Evolutionary conservation across 2,329 filamentous ascomycete species (phyloP).

Genomic region (Penicillium sp.): DNA sequence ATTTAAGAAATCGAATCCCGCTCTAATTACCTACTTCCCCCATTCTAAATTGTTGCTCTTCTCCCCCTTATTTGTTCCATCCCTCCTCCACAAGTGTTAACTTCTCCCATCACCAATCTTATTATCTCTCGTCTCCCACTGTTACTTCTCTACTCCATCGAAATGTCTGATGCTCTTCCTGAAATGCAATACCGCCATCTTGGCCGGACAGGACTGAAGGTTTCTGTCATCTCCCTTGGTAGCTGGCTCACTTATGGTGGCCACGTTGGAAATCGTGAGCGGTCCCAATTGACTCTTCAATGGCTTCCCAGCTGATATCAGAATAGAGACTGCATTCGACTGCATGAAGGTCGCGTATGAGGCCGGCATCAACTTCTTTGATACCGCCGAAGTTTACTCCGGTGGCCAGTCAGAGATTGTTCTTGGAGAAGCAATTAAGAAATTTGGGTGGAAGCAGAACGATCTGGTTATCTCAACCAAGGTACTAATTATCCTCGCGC

Average conservation of each 20-base stretch:
- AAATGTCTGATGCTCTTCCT: conserved; percentile 23
- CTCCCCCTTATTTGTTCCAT: background rate
- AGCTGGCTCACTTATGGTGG: conserved; percentile 69
- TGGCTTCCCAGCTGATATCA: background rate
- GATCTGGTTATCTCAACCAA: conserved; percentile 61
- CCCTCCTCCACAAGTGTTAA: no score
- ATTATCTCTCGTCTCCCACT: no score
- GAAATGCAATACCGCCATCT: conserved; percentile 64
- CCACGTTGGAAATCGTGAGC: conserved; percentile 65
- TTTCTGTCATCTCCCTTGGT: conserved; percentile 70
- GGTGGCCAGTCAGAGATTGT: conserved; percentile 55
- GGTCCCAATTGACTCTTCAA: background rate
- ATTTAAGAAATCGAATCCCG: background rate
- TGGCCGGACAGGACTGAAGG: conserved; percentile 70
- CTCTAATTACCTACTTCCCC: background rate
- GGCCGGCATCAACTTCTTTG: conserved; percentile 59
- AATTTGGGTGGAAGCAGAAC: conserved; percentile 58
- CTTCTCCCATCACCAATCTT: no score
- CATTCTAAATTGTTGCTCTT: no score
- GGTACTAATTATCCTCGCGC: conserved; percentile 23
- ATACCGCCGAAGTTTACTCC: conserved; percentile 57
- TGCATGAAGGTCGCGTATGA: conserved; percentile 58
- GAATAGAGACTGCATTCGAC: conserved; percentile 32
- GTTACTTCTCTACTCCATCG: background rate
- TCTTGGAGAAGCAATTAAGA: conserved; percentile 59